Evolutionary conservation across 108 stramenopile genomes (phyloP).

Genomic region (Stephanodiscus minutulus): DNA sequence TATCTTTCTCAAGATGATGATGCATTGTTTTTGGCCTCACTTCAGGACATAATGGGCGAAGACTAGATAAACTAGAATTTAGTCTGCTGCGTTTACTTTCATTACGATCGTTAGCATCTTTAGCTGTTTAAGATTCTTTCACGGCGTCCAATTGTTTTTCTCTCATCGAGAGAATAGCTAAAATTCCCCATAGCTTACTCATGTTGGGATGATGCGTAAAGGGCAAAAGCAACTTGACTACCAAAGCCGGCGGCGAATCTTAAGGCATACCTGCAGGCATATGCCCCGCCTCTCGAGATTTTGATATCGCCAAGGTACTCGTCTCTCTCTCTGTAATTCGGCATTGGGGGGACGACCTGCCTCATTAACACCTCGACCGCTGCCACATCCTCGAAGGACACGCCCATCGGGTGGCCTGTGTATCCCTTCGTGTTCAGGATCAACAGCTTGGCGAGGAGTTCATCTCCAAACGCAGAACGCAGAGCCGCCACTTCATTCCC

Average conservation of each 20-base stretch:
- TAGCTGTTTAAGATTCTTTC: no score
- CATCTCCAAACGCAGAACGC: slow-evolving; percentile 90
- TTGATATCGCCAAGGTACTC: slow-evolving; percentile 89
- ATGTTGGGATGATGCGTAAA: slow-evolving; percentile 83
- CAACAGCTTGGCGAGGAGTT: slow-evolving; percentile 78
- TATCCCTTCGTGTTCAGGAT: slow-evolving; percentile 96
- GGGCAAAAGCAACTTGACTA: slow-evolving; percentile 93
- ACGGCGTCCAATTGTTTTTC: no score
- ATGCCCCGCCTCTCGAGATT: slow-evolving; percentile 88
- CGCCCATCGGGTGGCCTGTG: slow-evolving; percentile 98
- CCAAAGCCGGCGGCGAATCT: slow-evolving; percentile 98
- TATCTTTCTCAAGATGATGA: slow-evolving; percentile 79
- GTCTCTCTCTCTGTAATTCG: slow-evolving; percentile 88
- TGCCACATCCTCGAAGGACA: slow-evolving; percentile 95
- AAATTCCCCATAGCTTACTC: slow-evolving; percentile 26
- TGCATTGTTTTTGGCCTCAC: slow-evolving; percentile 58
- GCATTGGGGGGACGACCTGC: slow-evolving; percentile 87
- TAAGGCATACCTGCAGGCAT: slow-evolving; percentile 88
- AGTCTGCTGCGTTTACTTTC: neutral
- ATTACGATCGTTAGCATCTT: no score
- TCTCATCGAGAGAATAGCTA: no score
- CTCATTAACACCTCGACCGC: slow-evolving; percentile 89
- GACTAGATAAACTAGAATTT: slow-evolving; percentile 7
- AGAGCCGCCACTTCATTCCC: slow-evolving; percentile 93
- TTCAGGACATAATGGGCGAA: slow-evolving; percentile 63